Percentiles rank a stretch among this genome's conserved stretches.
phyloP scores from a whole-genome alignment of 2,329 filamentous ascomycete species.

The Fusarium oxysporum region DNA sequence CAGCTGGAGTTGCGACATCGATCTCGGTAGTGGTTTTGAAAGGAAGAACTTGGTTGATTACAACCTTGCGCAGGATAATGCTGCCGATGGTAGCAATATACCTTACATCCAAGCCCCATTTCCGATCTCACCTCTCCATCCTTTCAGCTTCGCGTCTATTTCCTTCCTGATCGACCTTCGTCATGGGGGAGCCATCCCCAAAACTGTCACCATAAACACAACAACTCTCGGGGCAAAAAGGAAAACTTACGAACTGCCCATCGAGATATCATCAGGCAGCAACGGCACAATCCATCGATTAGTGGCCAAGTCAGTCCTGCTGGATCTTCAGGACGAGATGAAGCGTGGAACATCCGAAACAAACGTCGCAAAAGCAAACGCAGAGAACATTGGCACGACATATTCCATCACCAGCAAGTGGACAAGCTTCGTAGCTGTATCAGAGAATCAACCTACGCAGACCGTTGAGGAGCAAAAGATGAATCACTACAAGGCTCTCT shows the following conservation, averaged over 20 bases:
- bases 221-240: rapidly evolving
- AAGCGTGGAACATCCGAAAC: rapidly evolving
- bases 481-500: rapidly evolving
- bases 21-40: rapidly evolving
- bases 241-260: rapidly evolving
- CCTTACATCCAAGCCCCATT: not conserved
- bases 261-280: rapidly evolving
- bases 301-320: rapidly evolving
- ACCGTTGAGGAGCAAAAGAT: rapidly evolving
- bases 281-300: rapidly evolving
- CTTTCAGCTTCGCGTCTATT: not conserved
- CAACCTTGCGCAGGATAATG: too few species aligned
- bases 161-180: not conserved
- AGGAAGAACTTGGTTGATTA: rapidly evolving
- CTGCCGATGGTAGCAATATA: not conserved
- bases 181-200: rapidly evolving
- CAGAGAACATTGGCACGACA: rapidly evolving
- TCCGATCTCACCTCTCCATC: not conserved
- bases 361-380: rapidly evolving
- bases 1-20: not conserved
- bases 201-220: rapidly evolving
- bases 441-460: rapidly evolving
- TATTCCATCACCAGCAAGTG: not conserved
- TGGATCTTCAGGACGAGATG: rapidly evolving
- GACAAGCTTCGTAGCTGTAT: not conserved